Conservation (phyloP, 2,329 filamentous ascomycete genomes). For the Chaetomium sp. region DNA sequence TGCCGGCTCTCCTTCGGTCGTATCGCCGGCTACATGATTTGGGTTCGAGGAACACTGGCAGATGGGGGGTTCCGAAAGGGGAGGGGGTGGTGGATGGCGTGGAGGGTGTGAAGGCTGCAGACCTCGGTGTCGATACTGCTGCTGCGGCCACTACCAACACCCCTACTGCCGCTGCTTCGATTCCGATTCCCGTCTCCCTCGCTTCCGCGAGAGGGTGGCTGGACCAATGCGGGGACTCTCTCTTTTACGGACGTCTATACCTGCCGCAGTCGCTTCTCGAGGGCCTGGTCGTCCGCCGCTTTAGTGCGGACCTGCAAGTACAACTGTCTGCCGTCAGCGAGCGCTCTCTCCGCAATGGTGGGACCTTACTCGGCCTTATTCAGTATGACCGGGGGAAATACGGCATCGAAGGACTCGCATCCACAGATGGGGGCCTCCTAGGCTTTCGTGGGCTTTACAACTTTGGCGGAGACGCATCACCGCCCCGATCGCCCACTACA, state of each 20-base stretch:
- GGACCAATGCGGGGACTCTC: constrained; percentile 39
- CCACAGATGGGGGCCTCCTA: constrained; percentile 83
- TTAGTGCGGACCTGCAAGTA: constrained; percentile 71
- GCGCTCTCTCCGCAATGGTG: constrained; percentile 63
- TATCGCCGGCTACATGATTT: constrained; percentile 74
- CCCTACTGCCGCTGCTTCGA: constrained; percentile 17
- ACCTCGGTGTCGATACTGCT: too few relatives aligned
- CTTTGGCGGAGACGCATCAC: constrained; percentile 66
- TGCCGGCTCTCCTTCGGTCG: constrained; percentile 71
- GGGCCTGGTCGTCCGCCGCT: constrained; percentile 71
- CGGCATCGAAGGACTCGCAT: constrained; percentile 82
- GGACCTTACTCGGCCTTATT: constrained; percentile 64
- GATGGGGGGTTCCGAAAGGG: constrained; percentile 13
- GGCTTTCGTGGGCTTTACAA: constrained; percentile 90
- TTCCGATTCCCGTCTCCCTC: too few relatives aligned
- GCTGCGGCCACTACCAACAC: constrained; percentile 12
- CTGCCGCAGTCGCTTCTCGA: constrained; percentile 81
- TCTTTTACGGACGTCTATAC: constrained; percentile 74
- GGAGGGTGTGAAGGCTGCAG: too few relatives aligned
- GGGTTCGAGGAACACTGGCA: constrained; percentile 22
- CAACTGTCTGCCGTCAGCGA: constrained; percentile 75
- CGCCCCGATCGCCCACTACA: constrained; percentile 20
- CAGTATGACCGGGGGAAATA: constrained; percentile 85
- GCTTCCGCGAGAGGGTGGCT: background rate
- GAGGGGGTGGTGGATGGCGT: background rate